Conservation (phyloP, 805 yeast genomes). For the Dipodascus albidus region DNA sequence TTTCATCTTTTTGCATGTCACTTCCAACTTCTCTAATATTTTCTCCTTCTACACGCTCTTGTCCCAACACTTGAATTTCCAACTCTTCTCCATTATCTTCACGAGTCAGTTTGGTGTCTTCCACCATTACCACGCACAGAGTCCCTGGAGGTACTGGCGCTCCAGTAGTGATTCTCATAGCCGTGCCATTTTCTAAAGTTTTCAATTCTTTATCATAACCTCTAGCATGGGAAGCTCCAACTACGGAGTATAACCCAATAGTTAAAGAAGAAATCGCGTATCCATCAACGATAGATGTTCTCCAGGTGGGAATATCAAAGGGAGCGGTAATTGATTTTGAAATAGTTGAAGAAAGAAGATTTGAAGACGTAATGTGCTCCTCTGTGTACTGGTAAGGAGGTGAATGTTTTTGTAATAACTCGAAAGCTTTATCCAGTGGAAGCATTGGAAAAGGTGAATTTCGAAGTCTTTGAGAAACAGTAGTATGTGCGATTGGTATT, state of each 20-base stretch:
- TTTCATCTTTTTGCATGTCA: slow-evolving; percentile 31
- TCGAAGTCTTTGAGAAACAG: slow-evolving; percentile 34
- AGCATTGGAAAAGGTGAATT: slow-evolving; percentile 40
- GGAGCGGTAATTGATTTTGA: slow-evolving; percentile 33
- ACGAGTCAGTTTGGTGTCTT: slow-evolving; percentile 33
- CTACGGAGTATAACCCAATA: slow-evolving; percentile 34
- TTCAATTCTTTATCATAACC: slow-evolving; percentile 14
- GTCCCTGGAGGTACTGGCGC: slow-evolving; percentile 47
- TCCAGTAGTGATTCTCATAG: slow-evolving; percentile 43
- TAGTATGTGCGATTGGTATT: slow-evolving; percentile 15
- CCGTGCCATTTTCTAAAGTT: slow-evolving; percentile 24
- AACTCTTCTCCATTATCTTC: slow-evolving; percentile 34
- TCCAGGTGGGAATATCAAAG: slow-evolving; percentile 34
- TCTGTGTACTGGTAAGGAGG: slow-evolving; percentile 21
- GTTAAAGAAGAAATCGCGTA: slow-evolving; percentile 37
- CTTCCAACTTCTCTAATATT: slow-evolving; percentile 39
- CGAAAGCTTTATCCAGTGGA: slow-evolving; percentile 31
- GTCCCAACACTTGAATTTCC: slow-evolving; percentile 30
- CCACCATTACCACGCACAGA: slow-evolving; percentile 43
- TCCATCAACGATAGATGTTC: slow-evolving; percentile 49
- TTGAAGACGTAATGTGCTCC: slow-evolving; percentile 22
- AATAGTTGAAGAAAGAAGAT: slow-evolving; percentile 29
- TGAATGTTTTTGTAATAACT: slow-evolving; percentile 25
- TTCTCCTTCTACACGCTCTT: slow-evolving; percentile 30
- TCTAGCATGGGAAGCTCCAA: slow-evolving; percentile 33